Base-by-base conservation (phyloP, 495 filamentous ascomycete species). In the Chaetomium cochliodes region DNA sequence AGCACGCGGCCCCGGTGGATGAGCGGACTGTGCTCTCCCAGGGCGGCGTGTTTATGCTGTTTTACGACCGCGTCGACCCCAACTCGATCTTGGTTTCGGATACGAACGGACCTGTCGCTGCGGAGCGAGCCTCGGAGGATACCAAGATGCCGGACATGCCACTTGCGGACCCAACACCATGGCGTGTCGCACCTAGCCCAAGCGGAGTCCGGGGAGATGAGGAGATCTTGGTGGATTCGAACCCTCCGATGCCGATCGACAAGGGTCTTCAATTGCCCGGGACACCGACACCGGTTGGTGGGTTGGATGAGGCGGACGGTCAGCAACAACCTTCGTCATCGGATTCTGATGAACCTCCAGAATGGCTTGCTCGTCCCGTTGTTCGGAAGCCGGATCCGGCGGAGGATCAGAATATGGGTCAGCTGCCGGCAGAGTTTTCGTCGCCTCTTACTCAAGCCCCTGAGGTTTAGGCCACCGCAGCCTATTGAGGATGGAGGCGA, bases 11-110 rank as follows among this genome's bases (percentile, higher is more conserved):
- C 64, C 82, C 84, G 67, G 91, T 92, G 58, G 81, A 82, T 22
- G 92, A 96, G 75, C 79, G 83, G 15, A 81, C 81, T 39, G 93
- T 94, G 0, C 81, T 96, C 58, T 79, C 76, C 2, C 90, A 93
- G 69, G 85, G 87, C n/a, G 92, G 90, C 16, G 93, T 89, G 1
- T 98, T 97, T 70, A 97, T 98, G 93, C 81, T 98, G 11, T 97
- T 98, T 76, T 98, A 98, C 70, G 94, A 98, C 70, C 80, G 79
- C 33, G 71, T 86, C n/a, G 77, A 81, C 50, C 71, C 75, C n/a
- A 73, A 72, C 23, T 65, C 68, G 23, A 65, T 75, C 47, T 62
- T 74, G 42, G 46, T 65, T 4, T 64, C 72, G 8, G 49, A 0
- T 39, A 0, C 2, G 16, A 44, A 53, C 33, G 37, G 30, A 46